Evolutionary conservation across 495 filamentous ascomycete species (phyloP).

Genomic region (Tuber umbilicatum): DNA sequence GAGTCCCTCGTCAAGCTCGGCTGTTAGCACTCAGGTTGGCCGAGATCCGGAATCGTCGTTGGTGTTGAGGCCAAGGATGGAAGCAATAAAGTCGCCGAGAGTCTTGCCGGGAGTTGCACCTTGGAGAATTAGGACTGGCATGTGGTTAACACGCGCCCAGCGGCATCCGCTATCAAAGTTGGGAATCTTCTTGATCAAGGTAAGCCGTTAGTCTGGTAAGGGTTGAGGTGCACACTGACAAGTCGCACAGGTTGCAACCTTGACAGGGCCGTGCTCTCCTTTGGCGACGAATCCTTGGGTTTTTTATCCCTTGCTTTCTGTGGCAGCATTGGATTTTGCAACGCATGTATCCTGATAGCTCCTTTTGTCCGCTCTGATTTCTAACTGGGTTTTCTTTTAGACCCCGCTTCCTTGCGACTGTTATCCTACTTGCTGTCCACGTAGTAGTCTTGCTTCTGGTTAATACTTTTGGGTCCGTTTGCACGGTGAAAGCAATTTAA

Average conservation of each 20-base stretch:
- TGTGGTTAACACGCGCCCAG: conserved; percentile 29
- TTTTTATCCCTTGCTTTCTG: conserved; percentile 54
- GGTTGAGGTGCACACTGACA: neutral
- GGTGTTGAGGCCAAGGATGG: conserved; percentile 54
- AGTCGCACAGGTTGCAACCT: conserved; percentile 36
- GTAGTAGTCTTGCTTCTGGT: conserved; percentile 20
- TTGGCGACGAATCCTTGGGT: conserved; percentile 55
- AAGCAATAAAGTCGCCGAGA: conserved; percentile 40
- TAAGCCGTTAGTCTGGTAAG: conserved; percentile 30
- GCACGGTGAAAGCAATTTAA: conserved; percentile 6
- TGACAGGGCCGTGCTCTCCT: conserved; percentile 57
- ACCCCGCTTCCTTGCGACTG: neutral
- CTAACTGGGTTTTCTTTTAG: neutral
- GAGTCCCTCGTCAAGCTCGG: conserved; percentile 30
- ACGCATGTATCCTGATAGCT: neutral
- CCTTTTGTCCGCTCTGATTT: neutral
- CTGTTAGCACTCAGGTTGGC: conserved; percentile 43
- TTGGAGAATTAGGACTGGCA: conserved; percentile 20
- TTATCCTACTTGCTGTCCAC: conserved; percentile 14
- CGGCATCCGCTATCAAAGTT: conserved; percentile 43
- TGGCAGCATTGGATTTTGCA: conserved; percentile 53
- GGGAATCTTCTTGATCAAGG: conserved; percentile 54
- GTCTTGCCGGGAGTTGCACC: conserved; percentile 40
- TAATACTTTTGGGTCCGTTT: conserved; percentile 20
- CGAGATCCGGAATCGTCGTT: conserved; percentile 45